Base-by-base conservation (phyloP, 2,329 filamentous ascomycete species). In the Apiospora kogelbergensis region DNA sequence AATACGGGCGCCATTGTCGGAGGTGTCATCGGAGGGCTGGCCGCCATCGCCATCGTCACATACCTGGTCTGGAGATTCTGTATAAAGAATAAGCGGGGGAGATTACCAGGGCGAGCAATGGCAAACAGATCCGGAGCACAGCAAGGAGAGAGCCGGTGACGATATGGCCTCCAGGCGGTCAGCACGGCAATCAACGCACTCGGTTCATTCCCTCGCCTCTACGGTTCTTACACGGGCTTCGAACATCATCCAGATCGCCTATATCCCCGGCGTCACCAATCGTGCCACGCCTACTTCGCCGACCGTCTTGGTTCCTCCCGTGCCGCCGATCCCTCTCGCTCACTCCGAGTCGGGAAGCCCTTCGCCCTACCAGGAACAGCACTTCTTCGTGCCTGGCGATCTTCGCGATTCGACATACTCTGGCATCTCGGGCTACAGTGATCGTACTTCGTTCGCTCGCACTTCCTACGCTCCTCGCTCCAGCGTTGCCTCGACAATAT, bases 241-340 rank as follows among this genome's bases (percentile, higher is more conserved):
- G 76, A 99, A 99, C 84, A 95, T 99, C 78, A 99, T 99, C 76
- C 96, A 98, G 82, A 99, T 99, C 81, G 96, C 96, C 68, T 99
- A 98, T 80, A 98, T 99, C 73, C 96, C 96, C 17, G 96, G 96
- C 70, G 95, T 98, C 76, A 98, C 94, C 70, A 98, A 98, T 82
- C 89, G 95, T 73, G 94, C 95, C 15, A 90, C 91, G 9, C 92
- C 93, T 6, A 91, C 92, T n/a, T 95, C 94, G 0, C 93, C 93
- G 3, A 90, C 89, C 46, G 84, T 94, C 24, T 87, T 95, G 66
- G 92, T 97, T 5, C 94, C 95, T n/a, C 95, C 95, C 0, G 95
- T 99, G 5, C 96, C 96, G 53, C 94, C 95, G 20, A 94, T 98
- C 71, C 95, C 96, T 63, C 90, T 88, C 74, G 84, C 88, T 46